Evolutionary conservation across 441 rosid genomes (phyloP).

Genomic region (Erodium texanum): DNA sequence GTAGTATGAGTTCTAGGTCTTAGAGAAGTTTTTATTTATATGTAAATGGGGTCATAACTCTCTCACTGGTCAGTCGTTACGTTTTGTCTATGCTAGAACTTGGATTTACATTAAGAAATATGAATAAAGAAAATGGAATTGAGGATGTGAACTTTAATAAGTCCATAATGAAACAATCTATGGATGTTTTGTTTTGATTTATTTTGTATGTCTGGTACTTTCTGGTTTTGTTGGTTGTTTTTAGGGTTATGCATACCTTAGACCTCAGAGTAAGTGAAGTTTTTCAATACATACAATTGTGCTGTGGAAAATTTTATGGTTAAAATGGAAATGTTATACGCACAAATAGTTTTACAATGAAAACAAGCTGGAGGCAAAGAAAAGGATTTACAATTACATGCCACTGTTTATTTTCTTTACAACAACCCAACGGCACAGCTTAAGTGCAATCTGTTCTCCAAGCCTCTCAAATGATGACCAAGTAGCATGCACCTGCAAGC

Average conservation of each 20-base stretch:
- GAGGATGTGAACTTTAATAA: background rate
- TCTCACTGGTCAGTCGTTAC: background rate
- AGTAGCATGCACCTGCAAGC: conserved; percentile 58
- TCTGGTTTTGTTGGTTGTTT: too few species aligned
- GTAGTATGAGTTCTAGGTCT: conserved; percentile 22
- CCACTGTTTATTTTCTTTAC: conserved; percentile 6
- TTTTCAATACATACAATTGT: background rate
- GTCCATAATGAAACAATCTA: too few species aligned
- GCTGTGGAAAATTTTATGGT: too few species aligned
- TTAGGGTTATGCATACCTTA: too few species aligned
- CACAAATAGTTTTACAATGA: conserved; percentile 1
- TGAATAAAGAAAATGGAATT: background rate
- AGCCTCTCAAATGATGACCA: conserved; percentile 73
- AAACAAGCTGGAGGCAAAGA: background rate
- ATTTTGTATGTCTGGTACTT: too few species aligned
- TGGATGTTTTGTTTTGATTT: too few species aligned
- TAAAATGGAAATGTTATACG: background rate
- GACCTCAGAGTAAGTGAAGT: too few species aligned
- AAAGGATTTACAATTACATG: conserved; percentile 18
- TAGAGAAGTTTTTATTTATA: conserved; percentile 12
- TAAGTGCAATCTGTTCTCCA: conserved; percentile 74
- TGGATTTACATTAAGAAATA: conserved; percentile 9
- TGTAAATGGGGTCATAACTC: conserved; percentile 14
- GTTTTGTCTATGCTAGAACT: conserved; percentile 6
- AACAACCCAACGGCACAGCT: conserved; percentile 61